Base-by-base conservation (phyloP, 768 basidiomycete genomes). In the Podaxis carcinomalis region DNA sequence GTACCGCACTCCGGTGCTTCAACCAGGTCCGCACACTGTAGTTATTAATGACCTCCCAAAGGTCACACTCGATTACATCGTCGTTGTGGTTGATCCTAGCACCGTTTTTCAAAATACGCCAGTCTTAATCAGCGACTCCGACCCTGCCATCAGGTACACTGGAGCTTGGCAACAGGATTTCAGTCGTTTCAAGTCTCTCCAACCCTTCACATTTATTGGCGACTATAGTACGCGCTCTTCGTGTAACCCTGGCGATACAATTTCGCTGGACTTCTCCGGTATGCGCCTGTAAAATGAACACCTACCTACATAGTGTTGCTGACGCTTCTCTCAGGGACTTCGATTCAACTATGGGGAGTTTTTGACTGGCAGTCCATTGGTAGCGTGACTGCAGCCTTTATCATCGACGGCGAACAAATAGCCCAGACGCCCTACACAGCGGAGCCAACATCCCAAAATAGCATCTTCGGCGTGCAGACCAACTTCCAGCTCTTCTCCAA, bases 61-160 rank as follows among this genome's bases (percentile, higher is more conserved):
- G 10, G 62, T 67, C 13, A 64, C 70, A 21, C 55, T 73, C 13
- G 72, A 73, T 55, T 68, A 65, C 28, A 66, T 65, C 16, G 54
- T 71, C n/a, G 63, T 71, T 27, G 53, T 63, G 28, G 64, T 70
- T 32, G 69, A 69, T 3, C 61, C 63, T 19, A 61, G 64, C 14
- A 69, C 69, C 9, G 62, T 67, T 10, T 60, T 73, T 28, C 50
- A 61, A 28, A 64, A 65, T 7, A 63, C 64, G 51, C 63, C 61
- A 2, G 53, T 73, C 19, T 63, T 71, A 19, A 67, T 71, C 19
- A 71, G 72, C 52, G 67, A 72, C 42, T 59, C 67, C 37, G 66
- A 70, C 21, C 40, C 70, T 4, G 59, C 58, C 1, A 64, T 72
- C 25, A 40, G 49, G 21, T 72, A 68, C 44, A 44, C 46, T 6